Percentiles rank a stretch among this genome's conserved stretches.
phyloP scores from a whole-genome alignment of 129 eudicot genomes.

The Arctium minus region DNA sequence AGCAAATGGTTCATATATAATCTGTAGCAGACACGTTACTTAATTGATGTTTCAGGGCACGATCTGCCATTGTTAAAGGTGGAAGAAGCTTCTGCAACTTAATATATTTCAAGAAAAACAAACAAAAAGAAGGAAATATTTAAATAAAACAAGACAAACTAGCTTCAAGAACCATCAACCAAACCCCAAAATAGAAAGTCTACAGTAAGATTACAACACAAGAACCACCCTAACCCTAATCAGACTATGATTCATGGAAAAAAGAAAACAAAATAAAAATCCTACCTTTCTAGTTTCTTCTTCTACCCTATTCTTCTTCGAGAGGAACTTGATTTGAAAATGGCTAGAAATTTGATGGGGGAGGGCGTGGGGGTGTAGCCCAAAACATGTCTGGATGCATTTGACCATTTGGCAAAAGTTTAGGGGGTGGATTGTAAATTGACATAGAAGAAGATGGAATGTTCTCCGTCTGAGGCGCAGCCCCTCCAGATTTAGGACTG shows the following conservation, averaged over 20 bases:
- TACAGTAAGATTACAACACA: constrained; percentile 15
- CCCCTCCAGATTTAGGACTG: constrained; percentile 39
- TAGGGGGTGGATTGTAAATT: constrained; percentile 57
- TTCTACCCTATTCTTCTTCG: constrained; percentile 24
- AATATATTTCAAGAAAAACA: background rate
- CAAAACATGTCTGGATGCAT: constrained; percentile 69
- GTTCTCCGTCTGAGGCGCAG: constrained; percentile 31
- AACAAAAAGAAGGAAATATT: background rate
- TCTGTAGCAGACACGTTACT: background rate
- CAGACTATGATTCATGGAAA: constrained; percentile 7
- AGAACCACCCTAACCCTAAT: constrained; percentile 11
- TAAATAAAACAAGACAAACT: background rate
- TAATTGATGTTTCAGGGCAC: background rate
- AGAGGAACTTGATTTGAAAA: background rate
- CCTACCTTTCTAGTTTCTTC: constrained; percentile 22
- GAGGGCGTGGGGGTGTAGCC: constrained; percentile 66
- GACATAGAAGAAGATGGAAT: constrained; percentile 38
- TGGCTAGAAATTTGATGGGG: constrained; percentile 46
- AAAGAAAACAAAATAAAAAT: background rate
- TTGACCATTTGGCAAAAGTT: constrained; percentile 68
- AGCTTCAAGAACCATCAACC: constrained; percentile 17
- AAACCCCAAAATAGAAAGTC: constrained; percentile 22
- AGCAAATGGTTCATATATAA: background rate
- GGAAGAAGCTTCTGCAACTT: constrained; percentile 1
- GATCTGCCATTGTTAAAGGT: constrained; percentile 2